Base-by-base conservation (phyloP, 345 rosid genomes). In the Anacardium occidentale region DNA sequence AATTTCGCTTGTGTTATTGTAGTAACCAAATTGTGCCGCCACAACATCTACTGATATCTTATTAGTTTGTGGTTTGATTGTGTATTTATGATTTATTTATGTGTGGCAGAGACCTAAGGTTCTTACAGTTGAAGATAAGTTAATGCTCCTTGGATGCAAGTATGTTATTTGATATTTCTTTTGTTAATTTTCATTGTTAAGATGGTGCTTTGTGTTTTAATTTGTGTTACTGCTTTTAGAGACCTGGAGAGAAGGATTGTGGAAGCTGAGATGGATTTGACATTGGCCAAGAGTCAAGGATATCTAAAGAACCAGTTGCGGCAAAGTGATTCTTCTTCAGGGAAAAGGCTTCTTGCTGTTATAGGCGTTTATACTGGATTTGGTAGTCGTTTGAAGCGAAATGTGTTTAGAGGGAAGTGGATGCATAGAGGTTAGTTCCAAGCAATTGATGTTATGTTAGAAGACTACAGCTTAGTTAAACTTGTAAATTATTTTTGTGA, bases 351-450 rank as follows among this genome's bases (percentile, higher is more conserved):
- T 68, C 98, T 95, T 74, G 99, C 91, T 57, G 96, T 95, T 50
- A 91, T 95, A 83, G 99, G 98, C 63, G 93, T 95, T 15, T 92
- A 85, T 75, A 87, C 99, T 21, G 98, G 99, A 3, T 95, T 95
- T 73, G 99, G 99, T 25, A 86, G 98, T 75, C 91, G 78, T 64
- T 70, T 91, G 76, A 89, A 84, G 75, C 85, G 99, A 64, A 92
- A 88, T 76, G 62, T 74, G 24, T 95, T 87, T 78, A 77, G 99
- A 84, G 97, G 97, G 9, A 84, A 96, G 29, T 95, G 98, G 97
- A 95, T 95, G 98, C 98, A 97, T 68, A 90, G 73, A 84, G 96
- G 99, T 89, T 20, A 72, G 82, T 69, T 56, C 42, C 26, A 10
- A 60, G 73, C 7, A 4, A 29, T 29, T 29, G 3, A 29, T 29